Evolutionary conservation across 2,329 filamentous ascomycete species (phyloP).

Genomic region (Colletotrichum noveboracense): DNA sequence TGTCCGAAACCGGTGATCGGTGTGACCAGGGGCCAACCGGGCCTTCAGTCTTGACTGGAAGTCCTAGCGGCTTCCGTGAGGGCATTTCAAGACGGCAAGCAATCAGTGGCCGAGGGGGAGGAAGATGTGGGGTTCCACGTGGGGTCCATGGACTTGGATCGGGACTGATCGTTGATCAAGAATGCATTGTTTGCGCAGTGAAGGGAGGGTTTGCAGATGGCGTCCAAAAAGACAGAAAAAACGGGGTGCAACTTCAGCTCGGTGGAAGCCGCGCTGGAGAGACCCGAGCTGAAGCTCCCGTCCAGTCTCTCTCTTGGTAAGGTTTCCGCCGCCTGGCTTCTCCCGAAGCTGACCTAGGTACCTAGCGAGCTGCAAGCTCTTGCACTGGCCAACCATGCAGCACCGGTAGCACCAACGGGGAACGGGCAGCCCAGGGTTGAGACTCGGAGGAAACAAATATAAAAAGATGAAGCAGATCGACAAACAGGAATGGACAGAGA

Average conservation of each 20-base stretch:
- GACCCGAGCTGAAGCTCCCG: background rate
- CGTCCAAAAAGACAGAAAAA: background rate
- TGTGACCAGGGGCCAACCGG: background rate
- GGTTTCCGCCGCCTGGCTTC: background rate
- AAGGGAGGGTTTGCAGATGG: background rate
- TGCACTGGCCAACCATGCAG: background rate
- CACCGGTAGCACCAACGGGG: background rate
- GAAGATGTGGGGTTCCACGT: slow-evolving; percentile 6
- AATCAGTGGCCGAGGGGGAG: background rate
- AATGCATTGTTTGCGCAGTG: slow-evolving; percentile 11
- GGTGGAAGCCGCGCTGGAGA: background rate
- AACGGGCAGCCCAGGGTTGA: background rate
- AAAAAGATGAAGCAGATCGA: background rate
- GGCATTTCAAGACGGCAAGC: background rate
- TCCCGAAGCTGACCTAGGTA: background rate
- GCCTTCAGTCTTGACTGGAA: background rate
- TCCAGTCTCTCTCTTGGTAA: background rate
- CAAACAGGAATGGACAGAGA: background rate
- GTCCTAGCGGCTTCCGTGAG: background rate
- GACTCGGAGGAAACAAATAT: background rate
- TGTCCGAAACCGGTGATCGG: slow-evolving; percentile 20
- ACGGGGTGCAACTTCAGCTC: background rate
- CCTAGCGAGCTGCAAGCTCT: background rate
- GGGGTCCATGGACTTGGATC: background rate
- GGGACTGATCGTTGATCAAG: background rate